Base-by-base conservation (phyloP, 176 grass and related monocot species). In the Alopecurus myosuroides region DNA sequence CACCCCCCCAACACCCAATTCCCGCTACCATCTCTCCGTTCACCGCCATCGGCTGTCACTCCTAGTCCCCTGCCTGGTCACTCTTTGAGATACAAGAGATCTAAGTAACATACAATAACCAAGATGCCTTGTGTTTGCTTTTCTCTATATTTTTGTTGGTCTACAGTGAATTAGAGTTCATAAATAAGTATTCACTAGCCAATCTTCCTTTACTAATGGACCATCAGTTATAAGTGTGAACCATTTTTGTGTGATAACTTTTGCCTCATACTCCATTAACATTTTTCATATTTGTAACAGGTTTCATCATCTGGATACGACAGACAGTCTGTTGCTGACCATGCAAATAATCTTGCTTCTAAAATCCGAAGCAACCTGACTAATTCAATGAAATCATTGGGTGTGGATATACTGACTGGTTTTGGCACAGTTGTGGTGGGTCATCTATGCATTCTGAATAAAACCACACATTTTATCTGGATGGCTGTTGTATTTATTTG, bases 301-400 rank as follows among this genome's bases (percentile, higher is more conserved):
- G 94, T 99, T 80, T 90, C 94, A n/a, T 82, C 91, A 77, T 1
- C 97, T 86, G 91, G 97, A 89, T 99, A 94, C 69, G 86, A 99
- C 51, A 96, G 91, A 72, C 91, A 94, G 81, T 85, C 87, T 78
- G 95, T 94, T 56, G 95, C 92, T 57, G 92, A 97, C 76, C 95
- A 97, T 79, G 95, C 95, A 88, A 97, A 81, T 39, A 96, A 96
- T 89, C 90, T 99, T 75, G 94, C 93, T 29, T 92, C 88, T 2
- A 99, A 99, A 88, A 99, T 99, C 69, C 82, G 84, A 19, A 84
- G 88, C 83, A 99, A 96, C 84, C 80, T 99, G 88, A 99, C 97
- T 61, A 99, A 99, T 81, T 99, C 97, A 79, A 84, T 99, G 93
- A 94, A 92, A 86, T 76, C 91, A 82, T 35, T 94, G 52, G 94